These are phyloP conservation scores for Ogataea neopini DNA, from an alignment of 805 yeast genomes.

Conservation along the genomic window DNA sequence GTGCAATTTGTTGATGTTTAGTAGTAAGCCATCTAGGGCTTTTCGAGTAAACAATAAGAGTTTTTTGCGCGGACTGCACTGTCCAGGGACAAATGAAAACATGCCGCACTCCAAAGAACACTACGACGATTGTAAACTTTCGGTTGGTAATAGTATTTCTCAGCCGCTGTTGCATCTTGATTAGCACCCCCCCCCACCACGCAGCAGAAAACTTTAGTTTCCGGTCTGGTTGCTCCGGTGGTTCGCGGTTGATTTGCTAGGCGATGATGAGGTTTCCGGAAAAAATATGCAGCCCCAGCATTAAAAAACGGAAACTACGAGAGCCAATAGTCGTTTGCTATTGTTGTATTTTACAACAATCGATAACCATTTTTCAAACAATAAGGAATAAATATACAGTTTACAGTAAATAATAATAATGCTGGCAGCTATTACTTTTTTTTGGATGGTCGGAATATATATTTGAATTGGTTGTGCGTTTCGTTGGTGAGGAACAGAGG, in stretches of 20 bases:
- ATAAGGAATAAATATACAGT: conserved; percentile 6
- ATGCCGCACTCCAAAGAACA: no score
- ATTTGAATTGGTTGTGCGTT: neutral
- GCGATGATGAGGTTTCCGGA: conserved; percentile 8
- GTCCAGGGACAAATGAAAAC: neutral
- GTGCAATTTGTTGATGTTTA: neutral
- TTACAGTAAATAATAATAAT: conserved; percentile 7
- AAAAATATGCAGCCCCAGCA: conserved; percentile 4
- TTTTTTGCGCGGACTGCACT: neutral
- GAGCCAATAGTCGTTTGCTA: conserved; percentile 4
- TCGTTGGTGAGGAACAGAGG: conserved; percentile 1
- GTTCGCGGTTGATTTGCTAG: conserved; percentile 2
- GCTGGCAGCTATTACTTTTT: conserved; percentile 4
- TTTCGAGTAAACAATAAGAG: neutral
- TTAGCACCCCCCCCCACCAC: neutral
- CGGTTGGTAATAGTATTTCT: neutral
- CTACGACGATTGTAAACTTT: neutral
- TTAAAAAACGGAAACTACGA: conserved; percentile 2
- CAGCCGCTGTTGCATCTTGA: neutral
- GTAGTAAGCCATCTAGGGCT: neutral
- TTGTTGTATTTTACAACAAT: neutral
- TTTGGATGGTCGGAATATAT: conserved; percentile 8
- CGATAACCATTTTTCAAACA: neutral
- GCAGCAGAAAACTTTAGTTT: neutral
- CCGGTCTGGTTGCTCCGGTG: conserved; percentile 1